phyloP scores from a whole-genome alignment of 768 basidiomycete genomes.

The Inosperma sp. region DNA sequence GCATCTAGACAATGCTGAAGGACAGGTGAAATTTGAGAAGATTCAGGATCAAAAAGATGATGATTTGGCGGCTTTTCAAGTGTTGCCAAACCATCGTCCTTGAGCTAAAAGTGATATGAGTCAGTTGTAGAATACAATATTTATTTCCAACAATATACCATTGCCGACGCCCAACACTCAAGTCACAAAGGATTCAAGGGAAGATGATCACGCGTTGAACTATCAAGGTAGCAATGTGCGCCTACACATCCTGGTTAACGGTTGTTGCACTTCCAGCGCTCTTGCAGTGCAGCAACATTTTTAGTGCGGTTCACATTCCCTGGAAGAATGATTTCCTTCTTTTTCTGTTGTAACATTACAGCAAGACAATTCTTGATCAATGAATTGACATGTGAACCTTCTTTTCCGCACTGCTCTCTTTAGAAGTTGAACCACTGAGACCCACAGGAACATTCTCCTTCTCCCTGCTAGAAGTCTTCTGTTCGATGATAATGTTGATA shows the following conservation, averaged over 20 bases:
- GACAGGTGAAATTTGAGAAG: background rate
- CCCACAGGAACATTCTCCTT: background rate
- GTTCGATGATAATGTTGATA: background rate
- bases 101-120: background rate
- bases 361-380: background rate
- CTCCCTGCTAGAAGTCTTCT: background rate
- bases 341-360: background rate
- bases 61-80: background rate
- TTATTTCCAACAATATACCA: slow-evolving; percentile 1
- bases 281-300: slow-evolving; percentile 11
- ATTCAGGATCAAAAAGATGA: background rate
- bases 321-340: slow-evolving; percentile 13
- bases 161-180: slow-evolving; percentile 17
- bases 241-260: slow-evolving; percentile 4
- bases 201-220: slow-evolving; percentile 12
- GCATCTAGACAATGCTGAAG: slow-evolving; percentile 15
- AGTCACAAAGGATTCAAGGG: slow-evolving; percentile 13
- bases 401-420: background rate
- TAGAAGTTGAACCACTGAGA: background rate
- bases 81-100: background rate
- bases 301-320: slow-evolving; percentile 10
- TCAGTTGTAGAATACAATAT: no score
- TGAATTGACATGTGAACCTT: background rate
- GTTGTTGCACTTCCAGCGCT: slow-evolving; percentile 14
- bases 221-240: slow-evolving; percentile 14